A percentile compares a stretch with the other conserved stretches of the same genome.
Conservation (phyloP, 768 basidiomycete species). For the Tulasnella sp. region DNA sequence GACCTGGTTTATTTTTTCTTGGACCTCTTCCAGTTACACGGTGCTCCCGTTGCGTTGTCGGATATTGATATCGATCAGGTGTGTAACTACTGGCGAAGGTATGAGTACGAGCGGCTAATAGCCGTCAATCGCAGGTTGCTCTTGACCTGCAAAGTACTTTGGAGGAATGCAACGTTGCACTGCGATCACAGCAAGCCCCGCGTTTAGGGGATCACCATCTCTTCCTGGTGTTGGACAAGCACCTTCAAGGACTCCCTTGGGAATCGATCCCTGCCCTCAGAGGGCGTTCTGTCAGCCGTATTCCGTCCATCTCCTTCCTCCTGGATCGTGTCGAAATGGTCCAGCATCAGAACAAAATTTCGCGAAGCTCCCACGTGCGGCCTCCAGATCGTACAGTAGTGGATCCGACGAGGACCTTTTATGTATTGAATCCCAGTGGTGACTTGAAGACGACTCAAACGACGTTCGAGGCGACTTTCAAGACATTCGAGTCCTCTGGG, state of each 20-base stretch:
- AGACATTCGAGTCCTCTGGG: conserved; percentile 54
- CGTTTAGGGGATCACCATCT: conserved; percentile 68
- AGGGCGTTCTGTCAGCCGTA: conserved; percentile 78
- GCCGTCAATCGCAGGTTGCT: conserved; percentile 30
- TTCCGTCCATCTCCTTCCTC: conserved; percentile 81
- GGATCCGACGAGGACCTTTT: conserved; percentile 60
- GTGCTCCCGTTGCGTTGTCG: conserved; percentile 72
- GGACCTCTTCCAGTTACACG: conserved; percentile 89
- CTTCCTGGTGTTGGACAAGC: conserved; percentile 83
- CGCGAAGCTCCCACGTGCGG: conserved; percentile 17
- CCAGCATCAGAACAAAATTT: conserved; percentile 29
- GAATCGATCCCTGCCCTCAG: conserved; percentile 82
- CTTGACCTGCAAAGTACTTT: conserved; percentile 68
- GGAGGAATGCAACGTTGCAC: conserved; percentile 46
- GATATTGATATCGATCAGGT: conserved; percentile 89
- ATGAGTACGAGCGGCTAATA: not conserved
- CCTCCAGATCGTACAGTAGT: conserved; percentile 40
- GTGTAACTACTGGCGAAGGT: conserved; percentile 16
- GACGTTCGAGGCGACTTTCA: conserved; percentile 67
- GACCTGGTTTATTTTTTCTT: conserved; percentile 89
- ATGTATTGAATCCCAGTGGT: conserved; percentile 83
- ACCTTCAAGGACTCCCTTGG: conserved; percentile 85
- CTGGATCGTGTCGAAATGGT: conserved; percentile 65
- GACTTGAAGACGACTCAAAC: conserved; percentile 76
- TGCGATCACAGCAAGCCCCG: conserved; percentile 25